phyloP scores from a whole-genome alignment of 352 stramenopile genomes.

The Blastocystis sp. region DNA sequence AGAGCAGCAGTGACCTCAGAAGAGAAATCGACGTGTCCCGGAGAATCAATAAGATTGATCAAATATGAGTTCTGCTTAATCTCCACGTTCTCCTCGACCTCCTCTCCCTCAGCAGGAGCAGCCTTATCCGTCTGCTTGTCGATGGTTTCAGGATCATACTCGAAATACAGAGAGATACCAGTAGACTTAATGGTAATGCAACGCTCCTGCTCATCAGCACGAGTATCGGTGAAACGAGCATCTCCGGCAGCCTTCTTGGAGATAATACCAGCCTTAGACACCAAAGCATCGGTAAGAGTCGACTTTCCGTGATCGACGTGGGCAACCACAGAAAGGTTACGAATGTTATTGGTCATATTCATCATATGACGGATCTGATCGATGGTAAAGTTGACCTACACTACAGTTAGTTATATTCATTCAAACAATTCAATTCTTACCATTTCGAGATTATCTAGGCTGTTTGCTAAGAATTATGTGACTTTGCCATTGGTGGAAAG shows the following conservation, averaged over 20 bases:
- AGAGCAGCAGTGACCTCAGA: slow-evolving; percentile 96
- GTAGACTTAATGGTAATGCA: slow-evolving; percentile 99
- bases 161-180: slow-evolving; percentile 99
- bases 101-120: slow-evolving; percentile 61
- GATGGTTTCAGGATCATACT: slow-evolving; percentile 83
- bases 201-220: slow-evolving; percentile 96
- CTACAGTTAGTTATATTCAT: background rate
- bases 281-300: slow-evolving; percentile 93
- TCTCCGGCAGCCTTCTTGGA: slow-evolving; percentile 92
- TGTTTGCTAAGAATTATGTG: background rate
- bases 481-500: background rate
- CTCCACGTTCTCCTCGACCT: slow-evolving; percentile 69
- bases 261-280: slow-evolving; percentile 98
- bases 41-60: slow-evolving; percentile 99
- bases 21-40: slow-evolving; percentile 99
- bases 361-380: slow-evolving; percentile 89
- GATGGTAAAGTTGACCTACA: slow-evolving; percentile 96
- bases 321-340: slow-evolving; percentile 99
- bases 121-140: slow-evolving; percentile 64
- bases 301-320: slow-evolving; percentile 99
- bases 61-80: slow-evolving; percentile 96
- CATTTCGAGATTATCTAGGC: background rate
- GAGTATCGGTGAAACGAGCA: slow-evolving; percentile 96
- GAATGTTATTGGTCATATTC: slow-evolving; percentile 99
- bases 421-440: background rate